Percentiles rank a stretch among this genome's conserved stretches.
These are phyloP conservation scores for Austroboletus eburneus DNA, from an alignment of 768 basidiomycete genomes.

Conservation along the genomic window DNA sequence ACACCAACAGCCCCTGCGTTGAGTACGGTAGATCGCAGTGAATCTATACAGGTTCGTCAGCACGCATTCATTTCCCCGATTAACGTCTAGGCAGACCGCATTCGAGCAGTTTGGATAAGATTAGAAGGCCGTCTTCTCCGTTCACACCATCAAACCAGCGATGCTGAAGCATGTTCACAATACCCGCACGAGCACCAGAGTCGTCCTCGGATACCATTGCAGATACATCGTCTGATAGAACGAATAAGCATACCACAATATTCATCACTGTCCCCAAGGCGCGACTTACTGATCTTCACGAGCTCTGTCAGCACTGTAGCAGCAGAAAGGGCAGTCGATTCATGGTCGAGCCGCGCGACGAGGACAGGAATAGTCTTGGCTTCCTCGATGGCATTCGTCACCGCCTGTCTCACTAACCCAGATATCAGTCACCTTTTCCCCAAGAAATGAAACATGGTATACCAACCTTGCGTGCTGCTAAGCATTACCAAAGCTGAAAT, in stretches of 20 bases:
- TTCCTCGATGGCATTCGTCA: conserved; percentile 13
- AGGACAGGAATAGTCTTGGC: conserved; percentile 14
- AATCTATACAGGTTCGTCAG: conserved; percentile 8
- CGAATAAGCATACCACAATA: background rate
- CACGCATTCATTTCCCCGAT: background rate
- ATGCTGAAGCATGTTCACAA: conserved; percentile 21
- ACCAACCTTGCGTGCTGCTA: conserved; percentile 6
- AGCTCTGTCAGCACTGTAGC: conserved; percentile 16
- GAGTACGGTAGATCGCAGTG: conserved; percentile 13
- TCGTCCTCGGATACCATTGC: conserved; percentile 2
- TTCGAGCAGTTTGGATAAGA: conserved; percentile 14
- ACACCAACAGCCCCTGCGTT: conserved; percentile 10
- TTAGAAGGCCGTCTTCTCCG: conserved; percentile 25
- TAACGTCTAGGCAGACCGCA: conserved; percentile 15
- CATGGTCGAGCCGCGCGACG: conserved; percentile 13
- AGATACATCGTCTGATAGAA: conserved; percentile 16
- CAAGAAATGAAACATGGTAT: background rate
- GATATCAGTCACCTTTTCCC: background rate
- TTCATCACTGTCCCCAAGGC: background rate
- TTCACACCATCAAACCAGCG: conserved; percentile 27
- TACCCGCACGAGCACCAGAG: background rate
- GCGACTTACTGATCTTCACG: conserved; percentile 16
- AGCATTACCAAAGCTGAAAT: conserved; percentile 16
- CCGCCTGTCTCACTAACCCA: conserved; percentile 3
- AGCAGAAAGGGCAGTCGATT: conserved; percentile 18